Evolutionary conservation across 2,329 filamentous ascomycete genomes (phyloP).

Genomic region (Didymosphaeria variabile): DNA sequence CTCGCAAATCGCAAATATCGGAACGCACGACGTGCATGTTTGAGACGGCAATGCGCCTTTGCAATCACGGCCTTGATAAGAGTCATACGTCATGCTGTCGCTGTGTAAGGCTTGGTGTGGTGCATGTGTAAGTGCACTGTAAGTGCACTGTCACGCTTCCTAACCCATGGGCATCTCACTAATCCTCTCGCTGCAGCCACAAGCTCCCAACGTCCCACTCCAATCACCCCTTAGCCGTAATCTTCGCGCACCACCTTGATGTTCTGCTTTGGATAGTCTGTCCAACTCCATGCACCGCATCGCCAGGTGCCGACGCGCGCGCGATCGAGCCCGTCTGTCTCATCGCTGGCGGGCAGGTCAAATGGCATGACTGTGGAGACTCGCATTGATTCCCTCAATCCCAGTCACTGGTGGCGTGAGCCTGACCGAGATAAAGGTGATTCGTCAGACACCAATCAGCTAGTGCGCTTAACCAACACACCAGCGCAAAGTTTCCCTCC

Average conservation of each 20-base stretch:
- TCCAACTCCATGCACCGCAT: background rate
- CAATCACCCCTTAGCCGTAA: conserved; percentile 9
- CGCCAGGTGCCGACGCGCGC: conserved; percentile 1
- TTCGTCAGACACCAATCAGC: background rate
- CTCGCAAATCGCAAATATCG: background rate
- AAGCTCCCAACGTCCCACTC: background rate
- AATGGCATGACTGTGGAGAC: conserved; percentile 1
- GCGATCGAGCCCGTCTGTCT: background rate
- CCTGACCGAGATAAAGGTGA: background rate
- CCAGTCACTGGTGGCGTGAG: conserved; percentile 11
- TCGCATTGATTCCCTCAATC: background rate
- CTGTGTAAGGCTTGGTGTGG: conserved; percentile 5
- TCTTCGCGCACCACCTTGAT: background rate
- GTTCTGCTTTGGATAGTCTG: background rate
- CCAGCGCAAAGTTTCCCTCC: background rate
- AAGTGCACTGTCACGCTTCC: conserved; percentile 2
- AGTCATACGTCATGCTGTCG: background rate
- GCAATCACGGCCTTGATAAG: background rate
- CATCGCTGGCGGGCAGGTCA: background rate
- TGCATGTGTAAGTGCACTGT: background rate
- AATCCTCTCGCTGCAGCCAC: background rate
- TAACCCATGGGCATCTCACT: background rate
- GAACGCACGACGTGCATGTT: background rate
- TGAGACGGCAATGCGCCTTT: background rate
- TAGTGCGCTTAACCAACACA: conserved; percentile 3